Evolutionary conservation across 371 early-diverging fungal species (phyloP).

Genomic region (Sporodiniella umbellata): DNA sequence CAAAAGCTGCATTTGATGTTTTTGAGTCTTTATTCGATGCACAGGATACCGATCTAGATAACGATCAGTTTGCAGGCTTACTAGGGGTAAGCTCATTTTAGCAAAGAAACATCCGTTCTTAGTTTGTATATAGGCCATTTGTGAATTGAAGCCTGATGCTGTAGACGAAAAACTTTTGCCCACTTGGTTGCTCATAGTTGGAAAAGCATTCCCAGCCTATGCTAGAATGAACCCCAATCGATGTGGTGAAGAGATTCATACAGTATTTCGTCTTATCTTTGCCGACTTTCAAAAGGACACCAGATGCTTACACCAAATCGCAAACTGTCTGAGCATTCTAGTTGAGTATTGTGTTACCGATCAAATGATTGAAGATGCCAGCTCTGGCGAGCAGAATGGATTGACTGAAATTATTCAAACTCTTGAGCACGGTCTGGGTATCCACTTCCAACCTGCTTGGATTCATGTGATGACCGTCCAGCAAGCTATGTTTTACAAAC

Average conservation of each 20-base stretch:
- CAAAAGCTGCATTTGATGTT: constrained; percentile 81
- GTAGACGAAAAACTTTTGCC: constrained; percentile 80
- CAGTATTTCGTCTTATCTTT: constrained; percentile 73
- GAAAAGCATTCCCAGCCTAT: constrained; percentile 67
- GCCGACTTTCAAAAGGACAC: constrained; percentile 70
- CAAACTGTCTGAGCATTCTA: constrained; percentile 67
- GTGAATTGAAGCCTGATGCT: constrained; percentile 80
- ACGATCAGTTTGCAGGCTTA: constrained; percentile 53
- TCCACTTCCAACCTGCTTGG: constrained; percentile 84
- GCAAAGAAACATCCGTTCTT: too few species aligned
- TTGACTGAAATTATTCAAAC: constrained; percentile 50
- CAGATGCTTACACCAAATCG: constrained; percentile 48
- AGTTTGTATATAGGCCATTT: constrained; percentile 51
- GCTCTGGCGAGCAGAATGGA: constrained; percentile 31
- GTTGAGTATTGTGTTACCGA: constrained; percentile 69
- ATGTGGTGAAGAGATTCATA: constrained; percentile 56
- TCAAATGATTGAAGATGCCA: constrained; percentile 57
- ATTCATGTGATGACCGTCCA: constrained; percentile 71
- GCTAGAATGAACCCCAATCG: constrained; percentile 48
- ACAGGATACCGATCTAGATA: constrained; percentile 52
- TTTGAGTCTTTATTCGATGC: constrained; percentile 65
- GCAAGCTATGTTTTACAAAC: constrained; percentile 70
- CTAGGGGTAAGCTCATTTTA: constrained; percentile 32
- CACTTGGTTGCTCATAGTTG: constrained; percentile 83
- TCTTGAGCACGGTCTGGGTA: constrained; percentile 62